A percentile compares a stretch with the other conserved stretches of the same genome.
Conservation (phyloP, 2,329 filamentous ascomycete genomes). For the Hymenoscyphus fraxineus region DNA sequence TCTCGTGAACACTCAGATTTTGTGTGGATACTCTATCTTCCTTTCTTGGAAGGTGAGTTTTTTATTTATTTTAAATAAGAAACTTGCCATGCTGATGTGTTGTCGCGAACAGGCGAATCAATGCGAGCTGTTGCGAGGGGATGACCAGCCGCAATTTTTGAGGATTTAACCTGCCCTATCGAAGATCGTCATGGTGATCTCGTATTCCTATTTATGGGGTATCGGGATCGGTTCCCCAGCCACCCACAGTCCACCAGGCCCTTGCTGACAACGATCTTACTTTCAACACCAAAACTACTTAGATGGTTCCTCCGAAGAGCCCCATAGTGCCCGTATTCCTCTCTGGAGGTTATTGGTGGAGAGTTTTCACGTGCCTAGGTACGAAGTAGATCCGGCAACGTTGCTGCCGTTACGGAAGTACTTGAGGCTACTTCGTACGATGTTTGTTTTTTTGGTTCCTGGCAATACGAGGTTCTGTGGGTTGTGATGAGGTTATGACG, state of each 20-base stretch:
- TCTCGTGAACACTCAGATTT: background rate
- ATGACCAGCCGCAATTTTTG: background rate
- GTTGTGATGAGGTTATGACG: background rate
- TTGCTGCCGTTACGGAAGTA: background rate
- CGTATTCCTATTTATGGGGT: conserved; percentile 2
- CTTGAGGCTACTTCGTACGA: background rate
- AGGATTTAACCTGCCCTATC: background rate
- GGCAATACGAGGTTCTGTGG: background rate
- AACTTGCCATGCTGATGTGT: background rate
- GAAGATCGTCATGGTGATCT: background rate
- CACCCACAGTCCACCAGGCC: background rate
- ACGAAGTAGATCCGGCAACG: background rate
- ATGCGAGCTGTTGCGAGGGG: background rate
- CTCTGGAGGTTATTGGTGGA: background rate
- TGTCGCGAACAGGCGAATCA: background rate
- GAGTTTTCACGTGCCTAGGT: background rate
- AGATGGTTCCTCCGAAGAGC: background rate
- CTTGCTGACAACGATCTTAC: background rate
- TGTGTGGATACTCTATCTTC: background rate
- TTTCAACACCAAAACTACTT: background rate
- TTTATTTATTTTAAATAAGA: background rate
- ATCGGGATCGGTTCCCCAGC: background rate
- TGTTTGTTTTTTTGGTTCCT: background rate
- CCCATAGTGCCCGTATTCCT: background rate
- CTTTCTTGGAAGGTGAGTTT: background rate